phyloP scores from a whole-genome alignment of 75 land plant genomes.

The Chamaecyparis obtusa region DNA sequence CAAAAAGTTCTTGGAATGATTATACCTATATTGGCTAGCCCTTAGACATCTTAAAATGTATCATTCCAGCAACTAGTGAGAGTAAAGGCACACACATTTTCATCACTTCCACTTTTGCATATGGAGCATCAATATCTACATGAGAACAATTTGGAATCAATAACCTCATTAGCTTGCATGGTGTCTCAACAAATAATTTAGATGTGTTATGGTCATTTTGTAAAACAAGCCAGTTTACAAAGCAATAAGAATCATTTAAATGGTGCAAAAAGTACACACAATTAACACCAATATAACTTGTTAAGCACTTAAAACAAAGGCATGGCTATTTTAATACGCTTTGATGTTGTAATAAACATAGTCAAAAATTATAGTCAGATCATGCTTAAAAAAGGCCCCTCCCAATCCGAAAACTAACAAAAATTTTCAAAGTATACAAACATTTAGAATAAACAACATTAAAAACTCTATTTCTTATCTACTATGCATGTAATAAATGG shows the following conservation, averaged over 20 bases:
- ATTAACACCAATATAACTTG: not conserved
- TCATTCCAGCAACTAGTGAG: slow-evolving; percentile 84
- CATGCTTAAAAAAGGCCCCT: no score
- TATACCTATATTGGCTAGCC: slow-evolving; percentile 96
- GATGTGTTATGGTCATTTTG: slow-evolving; percentile 99
- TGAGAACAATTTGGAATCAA: slow-evolving; percentile 80
- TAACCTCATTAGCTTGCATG: slow-evolving; percentile 91
- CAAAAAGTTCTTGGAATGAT: not conserved
- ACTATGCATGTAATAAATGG: no score
- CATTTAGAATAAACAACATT: no score
- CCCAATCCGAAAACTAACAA: no score
- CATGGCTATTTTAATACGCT: not conserved
- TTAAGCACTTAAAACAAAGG: not conserved
- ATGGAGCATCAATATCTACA: slow-evolving; percentile 81
- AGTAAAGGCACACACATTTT: slow-evolving; percentile 99
- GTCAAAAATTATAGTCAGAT: not conserved
- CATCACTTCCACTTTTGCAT: slow-evolving; percentile 99
- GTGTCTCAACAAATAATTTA: slow-evolving; percentile 90
- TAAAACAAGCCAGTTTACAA: slow-evolving; percentile 10
- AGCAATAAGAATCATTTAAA: not conserved
- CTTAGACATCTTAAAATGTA: slow-evolving; percentile 83
- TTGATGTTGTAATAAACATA: not conserved
- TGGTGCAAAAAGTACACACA: not conserved
- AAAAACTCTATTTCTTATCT: no score
- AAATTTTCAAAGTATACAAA: no score